Conservation (phyloP, 352 stramenopile genomes). For the Globisporangium okanoganense region DNA sequence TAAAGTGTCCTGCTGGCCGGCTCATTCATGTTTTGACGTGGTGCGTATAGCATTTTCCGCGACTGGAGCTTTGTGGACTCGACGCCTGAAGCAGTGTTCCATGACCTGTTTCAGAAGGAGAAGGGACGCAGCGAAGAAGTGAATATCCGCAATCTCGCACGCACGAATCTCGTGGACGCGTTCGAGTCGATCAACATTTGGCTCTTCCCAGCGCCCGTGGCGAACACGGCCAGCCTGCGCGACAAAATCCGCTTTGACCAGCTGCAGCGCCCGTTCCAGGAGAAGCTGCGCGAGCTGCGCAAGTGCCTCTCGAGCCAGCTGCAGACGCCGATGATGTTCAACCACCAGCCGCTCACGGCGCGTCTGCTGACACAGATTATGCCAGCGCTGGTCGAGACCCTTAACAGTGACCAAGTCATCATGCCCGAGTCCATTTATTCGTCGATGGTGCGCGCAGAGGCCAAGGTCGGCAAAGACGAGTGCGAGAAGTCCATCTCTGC, state of each 20-base stretch:
- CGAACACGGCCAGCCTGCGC: conserved; percentile 67
- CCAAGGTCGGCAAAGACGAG: conserved; percentile 50
- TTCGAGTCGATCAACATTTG: conserved; percentile 87
- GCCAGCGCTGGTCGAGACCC: conserved; percentile 63
- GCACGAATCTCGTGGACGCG: conserved; percentile 65
- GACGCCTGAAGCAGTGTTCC: conserved; percentile 74
- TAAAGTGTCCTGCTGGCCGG: not conserved
- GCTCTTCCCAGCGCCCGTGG: conserved; percentile 79
- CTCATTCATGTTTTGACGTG: not conserved
- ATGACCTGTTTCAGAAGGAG: conserved; percentile 80
- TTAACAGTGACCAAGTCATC: conserved; percentile 87
- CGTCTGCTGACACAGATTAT: conserved; percentile 76
- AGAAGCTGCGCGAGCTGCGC: conserved; percentile 70
- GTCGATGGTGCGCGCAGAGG: conserved; percentile 79
- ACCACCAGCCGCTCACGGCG: conserved; percentile 64
- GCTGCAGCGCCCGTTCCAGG: conserved; percentile 71
- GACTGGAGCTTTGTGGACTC: conserved; percentile 88
- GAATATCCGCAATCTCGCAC: conserved; percentile 75
- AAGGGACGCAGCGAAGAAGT: conserved; percentile 78
- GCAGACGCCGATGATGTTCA: conserved; percentile 73
- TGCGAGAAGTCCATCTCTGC: conserved; percentile 60
- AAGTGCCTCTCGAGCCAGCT: conserved; percentile 68
- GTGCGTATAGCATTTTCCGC: conserved; percentile 62
- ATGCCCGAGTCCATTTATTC: conserved; percentile 89
- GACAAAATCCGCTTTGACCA: conserved; percentile 87